Conservation (phyloP, 2,329 filamentous ascomycete genomes). For the Didymella arachidicola region DNA sequence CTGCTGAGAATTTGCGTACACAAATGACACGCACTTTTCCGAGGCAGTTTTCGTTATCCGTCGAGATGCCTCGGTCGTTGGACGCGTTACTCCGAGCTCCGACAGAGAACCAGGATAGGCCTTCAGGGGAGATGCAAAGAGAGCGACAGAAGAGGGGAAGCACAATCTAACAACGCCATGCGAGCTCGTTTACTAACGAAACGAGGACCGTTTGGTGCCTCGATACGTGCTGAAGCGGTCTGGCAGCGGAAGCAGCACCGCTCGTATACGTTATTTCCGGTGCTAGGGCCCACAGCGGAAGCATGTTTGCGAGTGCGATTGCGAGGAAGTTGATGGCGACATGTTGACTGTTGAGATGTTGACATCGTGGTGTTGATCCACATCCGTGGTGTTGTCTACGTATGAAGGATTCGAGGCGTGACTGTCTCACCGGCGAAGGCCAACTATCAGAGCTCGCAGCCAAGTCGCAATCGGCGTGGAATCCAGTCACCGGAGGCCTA, state of each 20-base stretch:
- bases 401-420: too few relatives aligned
- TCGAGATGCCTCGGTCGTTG: slow-evolving; percentile 7
- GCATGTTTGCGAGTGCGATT: slow-evolving; percentile 3
- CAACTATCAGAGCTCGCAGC: too few relatives aligned
- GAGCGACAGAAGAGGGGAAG: neutral
- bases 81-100: neutral
- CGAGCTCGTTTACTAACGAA: slow-evolving; percentile 7
- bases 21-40: slow-evolving; percentile 5
- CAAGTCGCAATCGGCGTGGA: too few relatives aligned
- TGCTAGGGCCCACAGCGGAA: slow-evolving; percentile 16
- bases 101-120: neutral
- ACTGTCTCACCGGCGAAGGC: neutral
- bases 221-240: slow-evolving; percentile 5
- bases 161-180: slow-evolving; percentile 3
- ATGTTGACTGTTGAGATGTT: neutral
- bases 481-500: too few relatives aligned
- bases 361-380: neutral
- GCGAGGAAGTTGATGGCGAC: neutral
- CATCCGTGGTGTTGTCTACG: neutral
- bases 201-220: slow-evolving; percentile 11
- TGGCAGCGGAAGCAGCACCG: slow-evolving; percentile 8
- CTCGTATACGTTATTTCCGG: slow-evolving; percentile 6
- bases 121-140: neutral
- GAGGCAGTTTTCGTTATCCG: slow-evolving; percentile 16
- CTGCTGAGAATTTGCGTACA: neutral